Percentiles rank a stretch among this genome's conserved stretches.
These are phyloP conservation scores for Filobasidium uniguttulatum DNA, from an alignment of 1,284 basidiomycete genomes.

Conservation along the genomic window DNA sequence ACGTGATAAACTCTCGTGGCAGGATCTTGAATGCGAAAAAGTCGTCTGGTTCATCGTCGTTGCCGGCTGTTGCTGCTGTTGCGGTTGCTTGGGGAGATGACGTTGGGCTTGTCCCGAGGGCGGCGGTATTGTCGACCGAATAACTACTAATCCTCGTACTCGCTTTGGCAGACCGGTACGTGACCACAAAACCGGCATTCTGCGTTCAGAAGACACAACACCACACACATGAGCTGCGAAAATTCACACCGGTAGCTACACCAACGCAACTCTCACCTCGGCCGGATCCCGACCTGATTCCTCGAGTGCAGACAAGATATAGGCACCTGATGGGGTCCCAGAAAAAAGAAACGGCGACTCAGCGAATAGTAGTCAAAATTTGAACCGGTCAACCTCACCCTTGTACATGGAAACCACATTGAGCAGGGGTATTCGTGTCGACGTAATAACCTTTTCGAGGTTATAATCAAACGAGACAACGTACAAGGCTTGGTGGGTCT, in stretches of 20 bases:
- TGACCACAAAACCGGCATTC: constrained; percentile 70
- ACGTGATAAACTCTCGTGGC: constrained; percentile 30
- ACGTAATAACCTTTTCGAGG: constrained; percentile 76
- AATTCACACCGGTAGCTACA: not conserved
- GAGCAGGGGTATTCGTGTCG: constrained; percentile 72
- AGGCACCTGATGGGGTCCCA: constrained; percentile 50
- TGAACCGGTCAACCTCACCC: too few species aligned
- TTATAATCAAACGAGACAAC: constrained; percentile 73
- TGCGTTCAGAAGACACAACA: constrained; percentile 1
- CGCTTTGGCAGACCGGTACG: constrained; percentile 55
- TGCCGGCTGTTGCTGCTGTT: not conserved
- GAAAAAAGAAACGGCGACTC: constrained; percentile 8
- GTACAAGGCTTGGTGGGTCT: constrained; percentile 54
- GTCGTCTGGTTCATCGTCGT: constrained; percentile 13
- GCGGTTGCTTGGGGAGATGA: not conserved
- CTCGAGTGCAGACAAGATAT: constrained; percentile 78
- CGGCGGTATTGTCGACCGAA: constrained; percentile 53
- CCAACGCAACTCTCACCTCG: constrained; percentile 38
- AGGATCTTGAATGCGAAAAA: constrained; percentile 41
- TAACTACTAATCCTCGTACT: constrained; percentile 63
- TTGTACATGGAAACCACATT: constrained; percentile 71
- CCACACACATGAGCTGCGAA: too few species aligned
- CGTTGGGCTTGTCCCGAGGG: not conserved
- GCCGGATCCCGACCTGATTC: constrained; percentile 69
- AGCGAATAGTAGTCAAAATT: constrained; percentile 2